A percentile compares a stretch with the other conserved stretches of the same genome.
Evolutionary conservation across 495 filamentous ascomycete genomes (phyloP).

Genomic region (Penicillium nucicola): DNA sequence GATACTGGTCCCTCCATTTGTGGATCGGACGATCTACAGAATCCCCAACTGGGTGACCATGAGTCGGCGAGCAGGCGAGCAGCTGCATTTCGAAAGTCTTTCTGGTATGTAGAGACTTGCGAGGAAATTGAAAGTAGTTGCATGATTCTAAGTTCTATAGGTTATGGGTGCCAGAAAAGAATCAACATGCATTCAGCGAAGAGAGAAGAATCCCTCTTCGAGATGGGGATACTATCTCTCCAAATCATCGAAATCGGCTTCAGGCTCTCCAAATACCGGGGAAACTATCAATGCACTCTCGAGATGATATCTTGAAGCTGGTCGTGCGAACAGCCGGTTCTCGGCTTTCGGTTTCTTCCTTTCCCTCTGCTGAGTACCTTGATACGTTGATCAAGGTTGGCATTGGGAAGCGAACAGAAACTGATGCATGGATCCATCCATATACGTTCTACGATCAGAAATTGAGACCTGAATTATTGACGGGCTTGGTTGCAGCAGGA

Average conservation of each 20-base stretch:
- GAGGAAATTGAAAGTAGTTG: not conserved
- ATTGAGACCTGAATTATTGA: slow-evolving; percentile 51
- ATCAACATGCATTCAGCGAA: slow-evolving; percentile 26
- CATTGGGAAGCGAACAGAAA: slow-evolving; percentile 47
- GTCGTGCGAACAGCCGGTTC: slow-evolving; percentile 28
- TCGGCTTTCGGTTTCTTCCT: slow-evolving; percentile 47
- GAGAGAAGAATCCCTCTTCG: slow-evolving; percentile 19
- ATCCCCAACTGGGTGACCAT: slow-evolving; percentile 10
- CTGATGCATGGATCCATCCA: slow-evolving; percentile 57
- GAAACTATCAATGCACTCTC: slow-evolving; percentile 11
- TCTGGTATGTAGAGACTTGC: slow-evolving; percentile 14
- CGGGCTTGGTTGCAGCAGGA: slow-evolving; percentile 50
- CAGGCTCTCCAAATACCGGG: slow-evolving; percentile 23
- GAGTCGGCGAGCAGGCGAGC: slow-evolving; percentile 17
- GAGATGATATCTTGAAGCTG: slow-evolving; percentile 27
- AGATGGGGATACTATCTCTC: slow-evolving; percentile 23
- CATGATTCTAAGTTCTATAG: not conserved
- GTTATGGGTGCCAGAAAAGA: slow-evolving; percentile 28
- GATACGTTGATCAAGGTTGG: slow-evolving; percentile 60
- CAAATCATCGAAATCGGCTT: slow-evolving; percentile 11
- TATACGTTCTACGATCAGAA: slow-evolving; percentile 47
- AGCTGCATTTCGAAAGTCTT: slow-evolving; percentile 22
- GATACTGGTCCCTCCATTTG: slow-evolving; percentile 6
- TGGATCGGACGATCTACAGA: slow-evolving; percentile 4
- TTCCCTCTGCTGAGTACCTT: slow-evolving; percentile 54